phyloP scores from a whole-genome alignment of 768 basidiomycete genomes.

The Naganishia friedmannii region DNA sequence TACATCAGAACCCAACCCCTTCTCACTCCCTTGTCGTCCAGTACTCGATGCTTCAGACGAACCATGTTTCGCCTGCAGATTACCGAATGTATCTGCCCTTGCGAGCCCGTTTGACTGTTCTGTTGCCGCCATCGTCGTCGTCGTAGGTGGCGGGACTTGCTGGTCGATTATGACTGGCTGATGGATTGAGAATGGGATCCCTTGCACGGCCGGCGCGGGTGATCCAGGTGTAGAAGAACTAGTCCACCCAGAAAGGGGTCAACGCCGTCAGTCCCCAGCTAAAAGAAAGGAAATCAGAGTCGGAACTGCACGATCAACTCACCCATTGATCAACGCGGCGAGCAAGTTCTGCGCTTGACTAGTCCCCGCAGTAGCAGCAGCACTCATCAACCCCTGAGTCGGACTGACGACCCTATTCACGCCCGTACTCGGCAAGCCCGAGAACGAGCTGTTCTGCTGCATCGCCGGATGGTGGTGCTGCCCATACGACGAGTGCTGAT shows the following conservation, averaged over 20 bases:
- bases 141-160: background rate
- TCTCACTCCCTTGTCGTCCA: background rate
- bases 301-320: too few relatives aligned
- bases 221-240: slow-evolving; percentile 7
- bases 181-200: slow-evolving; percentile 7
- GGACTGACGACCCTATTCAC: slow-evolving; percentile 20
- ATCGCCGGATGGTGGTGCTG: slow-evolving; percentile 15
- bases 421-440: slow-evolving; percentile 13
- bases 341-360: slow-evolving; percentile 12
- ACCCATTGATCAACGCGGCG: slow-evolving; percentile 18
- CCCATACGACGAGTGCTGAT: background rate
- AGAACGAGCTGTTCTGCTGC: slow-evolving; percentile 23
- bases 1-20: background rate
- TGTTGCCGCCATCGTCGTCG: background rate
- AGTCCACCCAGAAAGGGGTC: too few relatives aligned
- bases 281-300: too few relatives aligned
- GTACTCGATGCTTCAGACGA: background rate
- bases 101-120: background rate
- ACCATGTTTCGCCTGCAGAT: background rate
- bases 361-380: slow-evolving; percentile 7
- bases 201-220: background rate
- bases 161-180: slow-evolving; percentile 14
- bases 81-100: slow-evolving; percentile 9
- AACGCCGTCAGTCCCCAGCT: background rate
- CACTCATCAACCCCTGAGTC: slow-evolving; percentile 19